A percentile compares a stretch with the other conserved stretches of the same genome.
Evolutionary conservation across 1,139 yeast genomes (phyloP).

Genomic region (Blastobotrys capitulatus): DNA sequence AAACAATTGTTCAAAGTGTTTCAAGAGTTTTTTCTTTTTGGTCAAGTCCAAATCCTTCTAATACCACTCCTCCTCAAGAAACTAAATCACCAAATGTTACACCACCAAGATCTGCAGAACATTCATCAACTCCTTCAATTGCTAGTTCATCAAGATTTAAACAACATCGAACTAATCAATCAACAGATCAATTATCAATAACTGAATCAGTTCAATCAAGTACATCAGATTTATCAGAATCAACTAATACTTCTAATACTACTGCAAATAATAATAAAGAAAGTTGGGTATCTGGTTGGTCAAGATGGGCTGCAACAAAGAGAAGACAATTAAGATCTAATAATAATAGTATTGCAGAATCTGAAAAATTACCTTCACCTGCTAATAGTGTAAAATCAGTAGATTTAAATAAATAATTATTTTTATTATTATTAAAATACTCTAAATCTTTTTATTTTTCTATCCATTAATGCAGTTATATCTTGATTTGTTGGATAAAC

Average conservation of each 20-base stretch:
- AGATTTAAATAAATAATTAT: conserved; percentile 4
- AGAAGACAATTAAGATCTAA: conserved; percentile 16
- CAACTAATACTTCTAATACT: not conserved
- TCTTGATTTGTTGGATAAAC: conserved; percentile 32
- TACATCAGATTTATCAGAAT: conserved; percentile 10
- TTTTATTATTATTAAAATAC: not conserved
- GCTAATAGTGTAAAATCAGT: conserved; percentile 10
- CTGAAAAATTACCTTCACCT: not conserved
- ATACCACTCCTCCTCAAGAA: not conserved
- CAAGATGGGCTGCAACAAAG: conserved; percentile 28
- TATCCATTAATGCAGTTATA: conserved; percentile 27
- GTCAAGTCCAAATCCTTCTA: conserved; percentile 16
- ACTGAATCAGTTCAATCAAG: conserved; percentile 12
- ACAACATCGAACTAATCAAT: conserved; percentile 8
- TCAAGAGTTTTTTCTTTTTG: conserved; percentile 28
- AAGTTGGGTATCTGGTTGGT: conserved; percentile 25
- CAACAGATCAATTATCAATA: conserved; percentile 13
- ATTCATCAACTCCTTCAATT: conserved; percentile 1
- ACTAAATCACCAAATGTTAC: not conserved
- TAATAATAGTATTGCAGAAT: not conserved
- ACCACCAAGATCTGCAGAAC: conserved; percentile 1
- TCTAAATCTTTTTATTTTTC: conserved; percentile 19
- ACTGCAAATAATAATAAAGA: not conserved
- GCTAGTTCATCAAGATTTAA: not conserved
- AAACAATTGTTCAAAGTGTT: conserved; percentile 27